phyloP scores from a whole-genome alignment of 176 grass and related monocot species.

The Oryza australiensis region DNA sequence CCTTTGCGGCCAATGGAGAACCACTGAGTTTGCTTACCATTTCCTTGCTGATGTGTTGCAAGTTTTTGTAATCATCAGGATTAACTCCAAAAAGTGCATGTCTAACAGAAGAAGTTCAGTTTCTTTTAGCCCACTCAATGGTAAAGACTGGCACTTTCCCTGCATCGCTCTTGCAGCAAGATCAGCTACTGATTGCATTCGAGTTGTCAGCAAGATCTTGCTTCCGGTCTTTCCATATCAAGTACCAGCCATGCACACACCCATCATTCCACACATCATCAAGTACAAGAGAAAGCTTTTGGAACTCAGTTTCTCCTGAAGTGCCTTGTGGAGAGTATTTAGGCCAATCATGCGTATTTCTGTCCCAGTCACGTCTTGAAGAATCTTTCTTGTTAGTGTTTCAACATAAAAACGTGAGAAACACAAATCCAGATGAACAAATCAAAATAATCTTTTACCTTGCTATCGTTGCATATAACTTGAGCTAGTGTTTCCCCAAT shows the following conservation, averaged over 20 bases:
- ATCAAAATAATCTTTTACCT: conserved; percentile 36
- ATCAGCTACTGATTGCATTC: conserved; percentile 42
- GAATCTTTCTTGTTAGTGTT: conserved; percentile 46
- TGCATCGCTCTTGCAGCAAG: conserved; percentile 39
- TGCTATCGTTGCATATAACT: conserved; percentile 39
- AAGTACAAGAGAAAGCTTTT: conserved; percentile 51
- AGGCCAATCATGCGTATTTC: conserved; percentile 4
- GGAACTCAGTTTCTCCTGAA: conserved; percentile 28
- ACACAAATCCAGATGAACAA: conserved; percentile 42
- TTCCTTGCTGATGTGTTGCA: conserved; percentile 40
- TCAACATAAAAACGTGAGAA: conserved; percentile 46
- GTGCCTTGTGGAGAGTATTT: conserved; percentile 28
- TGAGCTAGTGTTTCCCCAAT: conserved; percentile 53
- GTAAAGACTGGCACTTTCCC: not conserved
- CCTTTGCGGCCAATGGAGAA: conserved; percentile 57
- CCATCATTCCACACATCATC: conserved; percentile 64
- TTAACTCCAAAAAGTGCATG: conserved; percentile 42
- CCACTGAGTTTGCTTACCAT: conserved; percentile 43
- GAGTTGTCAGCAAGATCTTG: conserved; percentile 55
- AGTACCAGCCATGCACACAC: conserved; percentile 15
- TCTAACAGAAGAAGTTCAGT: conserved; percentile 24
- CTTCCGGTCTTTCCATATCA: conserved; percentile 47
- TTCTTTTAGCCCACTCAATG: conserved; percentile 28
- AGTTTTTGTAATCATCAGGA: conserved; percentile 15
- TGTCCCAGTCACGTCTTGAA: conserved; percentile 20